Percentiles rank a stretch among this genome's conserved stretches.
Conservation (phyloP, 805 yeast genomes). For the Hemisphaericaspora nanyangensis region DNA sequence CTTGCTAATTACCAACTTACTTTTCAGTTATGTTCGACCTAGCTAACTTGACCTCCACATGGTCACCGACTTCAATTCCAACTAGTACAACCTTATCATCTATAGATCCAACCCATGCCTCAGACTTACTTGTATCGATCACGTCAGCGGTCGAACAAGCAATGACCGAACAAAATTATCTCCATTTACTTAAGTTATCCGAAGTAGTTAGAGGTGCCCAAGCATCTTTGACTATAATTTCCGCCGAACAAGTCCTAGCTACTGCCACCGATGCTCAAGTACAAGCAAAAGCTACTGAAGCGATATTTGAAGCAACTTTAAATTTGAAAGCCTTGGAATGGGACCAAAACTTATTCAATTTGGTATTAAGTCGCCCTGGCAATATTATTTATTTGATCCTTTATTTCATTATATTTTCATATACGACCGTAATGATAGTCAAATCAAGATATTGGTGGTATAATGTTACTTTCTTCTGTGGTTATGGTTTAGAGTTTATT, state of each 20-base stretch:
- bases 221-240: slow-evolving; percentile 33
- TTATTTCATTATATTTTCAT: slow-evolving; percentile 22
- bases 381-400: slow-evolving; percentile 29
- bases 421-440: slow-evolving; percentile 21
- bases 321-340: slow-evolving; percentile 25
- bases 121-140: slow-evolving; percentile 16
- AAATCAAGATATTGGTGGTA: slow-evolving; percentile 38
- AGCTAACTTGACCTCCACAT: slow-evolving; percentile 6
- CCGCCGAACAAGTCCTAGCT: slow-evolving; percentile 33
- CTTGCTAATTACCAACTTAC: too few relatives aligned
- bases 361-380: slow-evolving; percentile 23
- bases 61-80: slow-evolving; percentile 25
- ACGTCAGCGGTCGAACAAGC: slow-evolving; percentile 14
- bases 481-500: slow-evolving; percentile 31
- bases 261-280: slow-evolving; percentile 32
- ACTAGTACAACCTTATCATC: slow-evolving; percentile 23
- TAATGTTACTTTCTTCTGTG: slow-evolving; percentile 34
- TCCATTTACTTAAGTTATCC: slow-evolving; percentile 19
- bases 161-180: slow-evolving; percentile 18
- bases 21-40: slow-evolving; percentile 1
- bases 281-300: slow-evolving; percentile 28
- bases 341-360: slow-evolving; percentile 26
- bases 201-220: slow-evolving; percentile 28
- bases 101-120: slow-evolving; percentile 20
- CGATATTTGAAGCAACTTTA: slow-evolving; percentile 28